phyloP scores from a whole-genome alignment of 768 basidiomycete species.

The Boletus rubescentipes region DNA sequence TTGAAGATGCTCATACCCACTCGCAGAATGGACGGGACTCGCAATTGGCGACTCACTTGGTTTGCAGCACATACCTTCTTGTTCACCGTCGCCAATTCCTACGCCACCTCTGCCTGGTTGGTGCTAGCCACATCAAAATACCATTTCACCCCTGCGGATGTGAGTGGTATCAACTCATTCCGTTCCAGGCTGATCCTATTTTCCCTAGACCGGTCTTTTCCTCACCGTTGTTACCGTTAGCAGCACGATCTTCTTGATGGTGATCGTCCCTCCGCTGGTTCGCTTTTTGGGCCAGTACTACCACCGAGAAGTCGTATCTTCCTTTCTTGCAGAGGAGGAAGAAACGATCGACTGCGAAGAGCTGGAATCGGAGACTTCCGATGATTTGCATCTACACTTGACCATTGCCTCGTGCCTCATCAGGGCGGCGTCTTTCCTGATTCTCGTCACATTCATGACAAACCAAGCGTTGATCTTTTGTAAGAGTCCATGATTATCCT shows the following conservation, averaged over 20 bases:
- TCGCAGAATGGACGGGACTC: slow-evolving; percentile 14
- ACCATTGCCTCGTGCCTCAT: slow-evolving; percentile 19
- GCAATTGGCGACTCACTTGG: slow-evolving; percentile 31
- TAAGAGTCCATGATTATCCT: neutral
- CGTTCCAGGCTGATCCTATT: neutral
- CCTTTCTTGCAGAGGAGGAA: neutral
- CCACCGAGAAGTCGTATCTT: neutral
- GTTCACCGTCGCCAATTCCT: slow-evolving; percentile 13
- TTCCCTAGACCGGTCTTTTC: slow-evolving; percentile 28
- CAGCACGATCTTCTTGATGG: slow-evolving; percentile 16
- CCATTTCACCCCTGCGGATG: slow-evolving; percentile 29
- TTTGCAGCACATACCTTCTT: slow-evolving; percentile 30
- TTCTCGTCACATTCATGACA: slow-evolving; percentile 9
- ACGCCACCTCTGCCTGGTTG: slow-evolving; percentile 16
- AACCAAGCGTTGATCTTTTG: slow-evolving; percentile 9
- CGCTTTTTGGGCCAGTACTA: slow-evolving; percentile 29
- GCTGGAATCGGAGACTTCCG: slow-evolving; percentile 13
- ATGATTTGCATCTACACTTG: slow-evolving; percentile 32
- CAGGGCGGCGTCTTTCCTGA: slow-evolving; percentile 9
- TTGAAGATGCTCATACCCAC: slow-evolving; percentile 24
- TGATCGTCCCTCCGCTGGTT: slow-evolving; percentile 23
- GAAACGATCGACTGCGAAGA: neutral
- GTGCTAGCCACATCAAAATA: slow-evolving; percentile 27
- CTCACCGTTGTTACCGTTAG: slow-evolving; percentile 20
- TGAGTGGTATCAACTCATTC: neutral